Percentiles rank a stretch among this genome's conserved stretches.
Evolutionary conservation across 768 basidiomycete genomes (phyloP).

Genomic region (Gelatoporia subvermispora): DNA sequence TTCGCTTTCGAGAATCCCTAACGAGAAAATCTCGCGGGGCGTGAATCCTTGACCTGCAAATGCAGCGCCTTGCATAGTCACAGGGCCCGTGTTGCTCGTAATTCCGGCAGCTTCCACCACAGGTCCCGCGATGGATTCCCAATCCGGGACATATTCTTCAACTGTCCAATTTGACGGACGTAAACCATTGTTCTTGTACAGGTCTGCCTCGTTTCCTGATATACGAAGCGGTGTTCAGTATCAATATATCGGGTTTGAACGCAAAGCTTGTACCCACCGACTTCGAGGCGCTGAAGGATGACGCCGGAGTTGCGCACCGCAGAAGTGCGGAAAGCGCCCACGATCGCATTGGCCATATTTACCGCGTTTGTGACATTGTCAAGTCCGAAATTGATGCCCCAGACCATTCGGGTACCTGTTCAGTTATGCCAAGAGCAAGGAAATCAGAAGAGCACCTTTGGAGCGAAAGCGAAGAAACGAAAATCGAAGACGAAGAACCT

Average conservation of each 20-base stretch:
- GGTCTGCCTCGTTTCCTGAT: conserved; percentile 30
- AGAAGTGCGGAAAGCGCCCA: conserved; percentile 22
- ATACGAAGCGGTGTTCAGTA: neutral
- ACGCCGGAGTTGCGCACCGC: conserved; percentile 22
- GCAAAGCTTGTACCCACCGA: conserved; percentile 12
- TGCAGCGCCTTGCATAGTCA: conserved; percentile 20
- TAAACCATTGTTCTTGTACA: conserved; percentile 27
- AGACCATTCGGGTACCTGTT: conserved; percentile 56
- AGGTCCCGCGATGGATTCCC: conserved; percentile 19
- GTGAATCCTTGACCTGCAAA: conserved; percentile 41
- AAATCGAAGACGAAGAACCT: neutral
- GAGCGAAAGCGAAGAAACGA: no score
- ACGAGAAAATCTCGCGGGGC: conserved; percentile 51
- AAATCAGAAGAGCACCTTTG: no score
- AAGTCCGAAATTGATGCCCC: conserved; percentile 63
- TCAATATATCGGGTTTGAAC: neutral
- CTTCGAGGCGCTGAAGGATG: conserved; percentile 25
- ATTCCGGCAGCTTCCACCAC: conserved; percentile 20
- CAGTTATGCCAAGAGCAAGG: no score
- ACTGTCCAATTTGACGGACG: conserved; percentile 23
- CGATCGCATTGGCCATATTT: conserved; percentile 27
- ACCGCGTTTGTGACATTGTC: conserved; percentile 25
- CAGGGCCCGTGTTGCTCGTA: conserved; percentile 9
- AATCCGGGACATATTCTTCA: conserved; percentile 25
- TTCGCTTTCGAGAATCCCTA: conserved; percentile 43